A percentile compares a stretch with the other conserved stretches of the same genome.
phyloP scores from a whole-genome alignment of 768 basidiomycete genomes.

The Boletus rufocinnamomeus region DNA sequence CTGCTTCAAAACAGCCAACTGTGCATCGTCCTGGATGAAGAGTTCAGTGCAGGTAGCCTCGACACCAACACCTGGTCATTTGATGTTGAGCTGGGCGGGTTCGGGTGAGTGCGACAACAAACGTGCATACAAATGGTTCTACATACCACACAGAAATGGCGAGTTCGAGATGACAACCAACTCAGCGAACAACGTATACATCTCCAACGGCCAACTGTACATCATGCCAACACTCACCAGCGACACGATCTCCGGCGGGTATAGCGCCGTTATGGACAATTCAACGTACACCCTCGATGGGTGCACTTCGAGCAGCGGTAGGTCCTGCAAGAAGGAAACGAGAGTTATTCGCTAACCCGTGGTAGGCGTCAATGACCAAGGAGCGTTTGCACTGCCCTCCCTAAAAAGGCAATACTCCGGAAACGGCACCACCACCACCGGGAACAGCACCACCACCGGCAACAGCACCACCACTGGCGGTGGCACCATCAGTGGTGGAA shows the following conservation, averaged over 20 bases:
- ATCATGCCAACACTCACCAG: constrained; percentile 61
- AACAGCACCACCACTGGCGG: constrained; percentile 9
- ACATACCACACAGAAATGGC: constrained; percentile 39
- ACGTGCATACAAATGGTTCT: constrained; percentile 1
- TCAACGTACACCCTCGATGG: constrained; percentile 38
- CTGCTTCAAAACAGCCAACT: constrained; percentile 38
- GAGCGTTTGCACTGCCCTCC: constrained; percentile 24
- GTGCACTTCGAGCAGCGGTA: constrained; percentile 32
- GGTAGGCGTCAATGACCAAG: constrained; percentile 20
- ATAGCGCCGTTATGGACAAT: constrained; percentile 42
- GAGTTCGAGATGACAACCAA: constrained; percentile 60
- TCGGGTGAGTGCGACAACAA: constrained; percentile 36
- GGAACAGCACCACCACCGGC: neutral
- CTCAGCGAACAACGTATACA: constrained; percentile 41
- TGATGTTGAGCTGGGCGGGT: constrained; percentile 57
- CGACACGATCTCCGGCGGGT: constrained; percentile 43
- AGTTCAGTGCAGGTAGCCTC: constrained; percentile 44
- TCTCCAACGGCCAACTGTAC: constrained; percentile 53
- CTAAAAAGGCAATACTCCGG: constrained; percentile 32
- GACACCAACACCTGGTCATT: constrained; percentile 47
- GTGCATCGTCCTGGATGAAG: constrained; percentile 51
- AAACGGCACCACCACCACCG: constrained; percentile 5
- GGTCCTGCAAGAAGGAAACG: neutral
- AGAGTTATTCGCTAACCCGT: neutral
- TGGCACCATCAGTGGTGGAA: constrained; percentile 10